A percentile compares a stretch with the other conserved stretches of the same genome.
Evolutionary conservation across 345 rosid genomes (phyloP).

Genomic region (Combretum micranthum): DNA sequence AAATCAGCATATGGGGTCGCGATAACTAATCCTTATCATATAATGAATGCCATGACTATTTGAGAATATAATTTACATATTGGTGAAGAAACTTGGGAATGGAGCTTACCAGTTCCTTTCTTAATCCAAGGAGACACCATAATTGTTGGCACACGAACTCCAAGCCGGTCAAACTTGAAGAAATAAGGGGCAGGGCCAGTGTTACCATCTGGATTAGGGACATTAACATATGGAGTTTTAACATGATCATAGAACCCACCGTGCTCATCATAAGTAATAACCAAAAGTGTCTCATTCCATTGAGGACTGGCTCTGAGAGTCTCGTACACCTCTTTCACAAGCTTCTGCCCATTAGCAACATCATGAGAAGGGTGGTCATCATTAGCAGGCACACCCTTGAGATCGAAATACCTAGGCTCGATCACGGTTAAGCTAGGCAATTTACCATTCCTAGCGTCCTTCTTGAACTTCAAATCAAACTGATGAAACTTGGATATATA

Average conservation of each 20-base stretch:
- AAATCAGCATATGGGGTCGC: no score
- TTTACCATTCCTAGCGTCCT: constrained; percentile 65
- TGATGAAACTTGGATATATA: constrained; percentile 62
- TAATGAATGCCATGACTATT: background rate
- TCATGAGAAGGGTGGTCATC: constrained; percentile 96
- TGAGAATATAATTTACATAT: background rate
- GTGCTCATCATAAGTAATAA: constrained; percentile 89
- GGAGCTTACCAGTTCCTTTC: constrained; percentile 73
- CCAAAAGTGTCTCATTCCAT: constrained; percentile 82
- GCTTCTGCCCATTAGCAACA: constrained; percentile 73
- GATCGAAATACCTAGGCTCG: constrained; percentile 86
- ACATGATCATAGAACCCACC: constrained; percentile 98
- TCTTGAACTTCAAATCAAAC: constrained; percentile 53
- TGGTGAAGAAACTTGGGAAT: background rate
- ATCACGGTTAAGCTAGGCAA: constrained; percentile 70
- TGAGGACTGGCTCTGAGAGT: constrained; percentile 80
- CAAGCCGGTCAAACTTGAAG: constrained; percentile 89
- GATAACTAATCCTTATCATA: background rate
- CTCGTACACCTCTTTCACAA: constrained; percentile 88
- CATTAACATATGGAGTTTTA: constrained; percentile 57
- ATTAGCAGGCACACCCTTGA: constrained; percentile 59
- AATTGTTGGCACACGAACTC: constrained; percentile 86
- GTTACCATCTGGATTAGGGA: constrained; percentile 89
- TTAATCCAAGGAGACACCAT: constrained; percentile 97
- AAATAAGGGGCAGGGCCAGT: constrained; percentile 86